Percentiles rank a stretch among this genome's conserved stretches.
phyloP scores from a whole-genome alignment of 2,329 filamentous ascomycete species.

The Aureobasidium mangrovei region DNA sequence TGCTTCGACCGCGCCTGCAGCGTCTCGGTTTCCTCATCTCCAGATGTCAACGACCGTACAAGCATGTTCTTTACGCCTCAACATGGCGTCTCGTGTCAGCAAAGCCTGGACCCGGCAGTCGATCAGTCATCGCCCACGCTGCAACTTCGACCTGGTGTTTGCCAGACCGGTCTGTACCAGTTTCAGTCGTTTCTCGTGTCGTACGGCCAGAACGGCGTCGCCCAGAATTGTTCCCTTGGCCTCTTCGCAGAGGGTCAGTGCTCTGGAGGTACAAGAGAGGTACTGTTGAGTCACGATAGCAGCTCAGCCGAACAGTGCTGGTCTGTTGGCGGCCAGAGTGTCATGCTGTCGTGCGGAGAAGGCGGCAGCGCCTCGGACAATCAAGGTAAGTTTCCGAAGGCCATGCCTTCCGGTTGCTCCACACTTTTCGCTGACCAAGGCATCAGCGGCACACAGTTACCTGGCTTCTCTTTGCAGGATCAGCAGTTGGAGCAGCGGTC shows the following conservation, averaged over 20 bases:
- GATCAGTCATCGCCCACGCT: background rate
- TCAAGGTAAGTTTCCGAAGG: background rate
- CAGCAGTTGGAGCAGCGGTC: background rate
- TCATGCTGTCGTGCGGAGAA: slow-evolving; percentile 9
- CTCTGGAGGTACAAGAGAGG: background rate
- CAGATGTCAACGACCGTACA: background rate
- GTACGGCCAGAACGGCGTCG: background rate
- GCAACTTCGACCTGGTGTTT: slow-evolving; percentile 1
- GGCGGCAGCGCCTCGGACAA: slow-evolving; percentile 4
- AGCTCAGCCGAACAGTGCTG: background rate
- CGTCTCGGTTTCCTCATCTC: background rate
- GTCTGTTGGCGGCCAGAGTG: slow-evolving; percentile 4
- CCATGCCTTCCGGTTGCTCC: background rate
- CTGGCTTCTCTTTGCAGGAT: slow-evolving; percentile 5
- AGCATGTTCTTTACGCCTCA: slow-evolving; percentile 7
- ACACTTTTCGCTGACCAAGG: background rate
- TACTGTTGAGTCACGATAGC: background rate
- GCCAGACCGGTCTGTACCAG: background rate
- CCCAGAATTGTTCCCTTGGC: background rate
- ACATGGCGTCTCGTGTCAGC: background rate
- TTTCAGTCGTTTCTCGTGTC: slow-evolving; percentile 5
- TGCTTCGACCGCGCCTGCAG: slow-evolving; percentile 9
- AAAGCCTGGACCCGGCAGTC: background rate
- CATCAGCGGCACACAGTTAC: background rate
- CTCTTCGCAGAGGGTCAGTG: background rate